Base-by-base conservation (phyloP, 805 yeast species). In the Candida incommunis region DNA sequence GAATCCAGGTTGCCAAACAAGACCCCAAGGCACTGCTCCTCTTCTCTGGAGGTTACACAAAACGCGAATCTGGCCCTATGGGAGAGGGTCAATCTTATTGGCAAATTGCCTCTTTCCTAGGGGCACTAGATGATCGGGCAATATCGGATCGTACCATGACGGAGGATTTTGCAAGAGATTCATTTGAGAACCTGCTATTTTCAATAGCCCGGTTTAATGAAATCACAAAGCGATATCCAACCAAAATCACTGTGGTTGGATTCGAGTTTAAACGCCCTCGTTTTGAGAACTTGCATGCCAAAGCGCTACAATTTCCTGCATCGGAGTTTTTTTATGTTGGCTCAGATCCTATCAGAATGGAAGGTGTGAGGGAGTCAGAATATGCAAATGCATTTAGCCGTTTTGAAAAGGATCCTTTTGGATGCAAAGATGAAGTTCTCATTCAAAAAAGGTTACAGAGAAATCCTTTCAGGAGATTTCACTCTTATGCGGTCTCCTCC, bases 81-180 rank as follows among this genome's bases (percentile, higher is more conserved):
- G 78, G 82, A 11, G 94, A 81, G 55, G 72, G 81, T 1, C 64
- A 61, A 45, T 73, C 82, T 9, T 83, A 81, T 57, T 69, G 64
- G 45, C 55, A 60, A 13, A 50, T 75, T 42, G 65, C 59, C 7
- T 42, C 49, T 46, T 50, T 45, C 34, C 46, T 3, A 7, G 49
- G 2, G 41, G 40, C 2, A 45, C 45, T 2, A 34, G 22, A 22
- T 3, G 16, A n/a, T 27, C n/a, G n/a, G n/a, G 56, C 35, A 50
- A 53, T 40, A 42, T 42, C 20, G 20, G 31, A 45, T 3, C 51
- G 56, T 23, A 60, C 80, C 0, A 48, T 66, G 3, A 62, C 77
- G 1, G 95, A 84, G 54, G 88, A 81, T 51, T 80, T 60, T 57
- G 86, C 94, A 0, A 63, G 85, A 34, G 94, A 84, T 59, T 82